phyloP scores from a whole-genome alignment of 1,139 yeast genomes.

The Kurtzmaniella quercitrusa region DNA sequence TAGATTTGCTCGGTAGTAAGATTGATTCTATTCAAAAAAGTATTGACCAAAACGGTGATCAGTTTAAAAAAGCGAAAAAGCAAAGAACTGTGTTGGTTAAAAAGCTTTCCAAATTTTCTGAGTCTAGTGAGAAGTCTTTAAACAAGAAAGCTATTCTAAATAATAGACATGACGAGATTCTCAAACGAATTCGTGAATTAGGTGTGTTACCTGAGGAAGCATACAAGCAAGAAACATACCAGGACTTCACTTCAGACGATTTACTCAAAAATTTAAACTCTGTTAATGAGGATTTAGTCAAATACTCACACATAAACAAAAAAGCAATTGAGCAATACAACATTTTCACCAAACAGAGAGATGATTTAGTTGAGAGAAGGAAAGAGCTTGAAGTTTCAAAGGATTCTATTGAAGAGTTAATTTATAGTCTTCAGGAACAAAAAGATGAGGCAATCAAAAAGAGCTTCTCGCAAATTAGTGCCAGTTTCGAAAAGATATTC shows the following conservation, averaged over 20 bases:
- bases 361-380: constrained; percentile 60
- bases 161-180: constrained; percentile 67
- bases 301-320: constrained; percentile 78
- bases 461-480: constrained; percentile 75
- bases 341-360: constrained; percentile 70
- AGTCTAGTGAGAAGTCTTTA: constrained; percentile 61
- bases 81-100: constrained; percentile 53
- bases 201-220: constrained; percentile 91
- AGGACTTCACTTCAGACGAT: constrained; percentile 48
- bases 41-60: constrained; percentile 34
- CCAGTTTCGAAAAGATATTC: constrained; percentile 70
- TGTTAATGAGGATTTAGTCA: constrained; percentile 55
- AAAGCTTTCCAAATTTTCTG: constrained; percentile 60
- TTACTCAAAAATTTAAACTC: constrained; percentile 53
- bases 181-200: constrained; percentile 70
- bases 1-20: constrained; percentile 17
- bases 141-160: constrained; percentile 60
- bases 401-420: constrained; percentile 67
- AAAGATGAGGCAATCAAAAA: constrained; percentile 80
- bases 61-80: constrained; percentile 49
- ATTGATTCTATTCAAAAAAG: constrained; percentile 25
- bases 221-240: constrained; percentile 40
- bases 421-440: constrained; percentile 67
- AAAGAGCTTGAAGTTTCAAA: constrained; percentile 69
- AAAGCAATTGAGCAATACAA: constrained; percentile 85